phyloP scores from a whole-genome alignment of 129 eudicot species.

The Artemisia tridentata region DNA sequence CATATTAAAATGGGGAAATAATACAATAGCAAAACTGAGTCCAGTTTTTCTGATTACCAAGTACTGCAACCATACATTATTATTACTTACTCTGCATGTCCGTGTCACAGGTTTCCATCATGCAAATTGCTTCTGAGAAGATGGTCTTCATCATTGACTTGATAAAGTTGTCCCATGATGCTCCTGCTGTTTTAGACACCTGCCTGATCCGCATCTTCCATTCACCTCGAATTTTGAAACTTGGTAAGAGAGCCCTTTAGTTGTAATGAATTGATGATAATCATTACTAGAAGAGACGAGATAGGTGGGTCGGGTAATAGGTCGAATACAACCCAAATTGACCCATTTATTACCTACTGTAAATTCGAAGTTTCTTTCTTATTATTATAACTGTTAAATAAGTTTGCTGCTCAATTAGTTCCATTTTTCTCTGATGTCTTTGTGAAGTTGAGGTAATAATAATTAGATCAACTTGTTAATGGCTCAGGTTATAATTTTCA shows the following conservation, averaged over 20 bases:
- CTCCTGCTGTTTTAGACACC: slow-evolving; percentile 67
- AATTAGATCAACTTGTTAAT: slow-evolving; percentile 10
- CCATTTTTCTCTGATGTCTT: slow-evolving; percentile 1
- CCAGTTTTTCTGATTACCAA: not conserved
- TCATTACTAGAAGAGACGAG: slow-evolving; percentile 10
- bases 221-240: slow-evolving; percentile 82
- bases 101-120: slow-evolving; percentile 82
- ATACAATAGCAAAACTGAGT: too few species aligned
- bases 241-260: slow-evolving; percentile 53
- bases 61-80: not conserved
- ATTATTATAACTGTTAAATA: too few species aligned
- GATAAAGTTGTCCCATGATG: slow-evolving; percentile 65
- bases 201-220: slow-evolving; percentile 74
- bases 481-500: slow-evolving; percentile 84
- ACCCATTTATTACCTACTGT: too few species aligned
- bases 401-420: too few species aligned
- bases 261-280: not conserved
- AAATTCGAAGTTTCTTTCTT: too few species aligned
- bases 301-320: not conserved
- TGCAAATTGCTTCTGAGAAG: slow-evolving; percentile 91
- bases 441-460: not conserved
- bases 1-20: too few species aligned
- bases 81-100: slow-evolving; percentile 17
- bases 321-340: too few species aligned
- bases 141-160: slow-evolving; percentile 83